Evolutionary conservation across 306 rosid species (phyloP).

Genomic region (Hippophae gyantsensis): DNA sequence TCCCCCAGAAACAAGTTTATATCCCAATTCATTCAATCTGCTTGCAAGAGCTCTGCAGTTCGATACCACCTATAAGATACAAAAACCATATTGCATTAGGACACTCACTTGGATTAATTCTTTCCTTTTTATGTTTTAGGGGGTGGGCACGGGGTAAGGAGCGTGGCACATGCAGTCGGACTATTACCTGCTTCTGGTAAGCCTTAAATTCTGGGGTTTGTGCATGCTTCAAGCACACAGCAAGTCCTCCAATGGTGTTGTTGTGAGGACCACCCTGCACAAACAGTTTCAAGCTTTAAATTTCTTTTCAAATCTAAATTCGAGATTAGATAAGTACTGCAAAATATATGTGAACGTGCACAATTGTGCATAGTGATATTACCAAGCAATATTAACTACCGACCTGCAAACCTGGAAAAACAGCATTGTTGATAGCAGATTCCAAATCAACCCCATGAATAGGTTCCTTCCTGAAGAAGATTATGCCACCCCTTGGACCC

Average conservation of each 20-base stretch:
- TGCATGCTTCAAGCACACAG: conserved; percentile 79
- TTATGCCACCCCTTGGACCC: conserved; percentile 98
- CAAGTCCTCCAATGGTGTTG: conserved; percentile 93
- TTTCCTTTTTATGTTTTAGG: no score
- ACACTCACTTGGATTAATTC: neutral
- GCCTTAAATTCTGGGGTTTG: conserved; percentile 62
- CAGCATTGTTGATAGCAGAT: conserved; percentile 85
- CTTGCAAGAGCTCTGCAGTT: conserved; percentile 79
- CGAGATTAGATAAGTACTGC: neutral
- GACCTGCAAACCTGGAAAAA: conserved; percentile 93
- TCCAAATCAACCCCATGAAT: conserved; percentile 72
- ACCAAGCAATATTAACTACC: conserved; percentile 9
- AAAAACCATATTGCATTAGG: neutral
- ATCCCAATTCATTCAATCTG: conserved; percentile 52
- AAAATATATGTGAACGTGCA: neutral
- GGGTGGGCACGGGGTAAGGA: no score
- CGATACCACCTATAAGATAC: conserved; percentile 59
- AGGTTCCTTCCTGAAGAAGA: conserved; percentile 82
- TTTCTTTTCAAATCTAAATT: neutral
- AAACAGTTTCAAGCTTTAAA: conserved; percentile 4
- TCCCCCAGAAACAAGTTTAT: conserved; percentile 90
- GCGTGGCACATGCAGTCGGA: no score
- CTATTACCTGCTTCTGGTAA: conserved; percentile 65
- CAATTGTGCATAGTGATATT: neutral
- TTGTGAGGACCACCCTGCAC: conserved; percentile 98